These are phyloP conservation scores for bread wheat (Triticum aestivum) DNA, from an alignment of 176 grass and related monocot species.

Conservation along the genomic window DNA sequence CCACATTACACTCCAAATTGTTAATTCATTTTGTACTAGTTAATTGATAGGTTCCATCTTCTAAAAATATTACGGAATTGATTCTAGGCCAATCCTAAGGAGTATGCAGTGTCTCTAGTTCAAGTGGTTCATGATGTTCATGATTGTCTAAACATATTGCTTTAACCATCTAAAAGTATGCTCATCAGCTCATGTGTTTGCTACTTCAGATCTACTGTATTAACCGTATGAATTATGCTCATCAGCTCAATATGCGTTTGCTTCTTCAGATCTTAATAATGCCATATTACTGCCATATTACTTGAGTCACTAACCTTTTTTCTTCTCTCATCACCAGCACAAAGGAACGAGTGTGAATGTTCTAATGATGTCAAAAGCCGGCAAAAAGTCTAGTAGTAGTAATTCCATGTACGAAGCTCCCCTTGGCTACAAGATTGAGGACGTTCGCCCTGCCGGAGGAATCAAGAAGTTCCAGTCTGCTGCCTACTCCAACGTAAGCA, in stretches of 20 bases:
- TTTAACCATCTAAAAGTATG: too few species aligned
- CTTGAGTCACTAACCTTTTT: not conserved
- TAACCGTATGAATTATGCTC: not conserved
- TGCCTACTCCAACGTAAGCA: conserved; percentile 96
- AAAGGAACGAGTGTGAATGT: conserved; percentile 52
- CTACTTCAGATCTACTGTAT: too few species aligned
- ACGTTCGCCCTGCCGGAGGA: conserved; percentile 87
- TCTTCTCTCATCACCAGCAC: conserved; percentile 17
- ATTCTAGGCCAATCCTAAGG: not conserved
- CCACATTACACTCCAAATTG: too few species aligned
- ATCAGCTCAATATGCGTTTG: not conserved
- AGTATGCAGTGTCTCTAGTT: not conserved
- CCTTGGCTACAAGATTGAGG: conserved; percentile 92
- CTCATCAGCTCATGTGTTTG: too few species aligned
- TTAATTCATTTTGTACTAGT: too few species aligned
- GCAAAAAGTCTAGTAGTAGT: conserved; percentile 83
- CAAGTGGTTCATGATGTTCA: not conserved
- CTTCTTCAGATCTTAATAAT: not conserved
- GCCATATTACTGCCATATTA: not conserved
- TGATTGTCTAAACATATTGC: too few species aligned
- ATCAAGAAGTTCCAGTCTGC: conserved; percentile 99
- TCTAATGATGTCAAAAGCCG: conserved; percentile 95
- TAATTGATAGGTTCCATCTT: too few species aligned
- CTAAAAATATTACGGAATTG: not conserved
- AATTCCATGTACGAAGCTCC: conserved; percentile 83